These are phyloP conservation scores for Clohesyomyces aquaticus DNA, from an alignment of 495 filamentous ascomycete species.

Conservation along the genomic window DNA sequence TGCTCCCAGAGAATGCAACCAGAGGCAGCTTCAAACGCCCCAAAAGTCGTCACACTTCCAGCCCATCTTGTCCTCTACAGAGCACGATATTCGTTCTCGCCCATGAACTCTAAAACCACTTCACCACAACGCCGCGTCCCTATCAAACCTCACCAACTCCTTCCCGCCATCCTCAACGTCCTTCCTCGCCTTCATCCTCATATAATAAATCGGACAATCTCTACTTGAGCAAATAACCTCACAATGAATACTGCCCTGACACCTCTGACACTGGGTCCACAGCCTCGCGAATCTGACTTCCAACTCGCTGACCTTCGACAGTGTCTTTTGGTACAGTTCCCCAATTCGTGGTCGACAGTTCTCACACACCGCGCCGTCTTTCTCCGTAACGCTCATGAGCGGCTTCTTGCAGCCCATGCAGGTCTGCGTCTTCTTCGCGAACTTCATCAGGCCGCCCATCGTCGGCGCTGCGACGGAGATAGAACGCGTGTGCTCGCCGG, in stretches of 20 bases:
- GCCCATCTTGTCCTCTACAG: no score
- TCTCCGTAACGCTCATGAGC: slow-evolving; percentile 74
- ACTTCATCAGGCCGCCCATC: slow-evolving; percentile 95
- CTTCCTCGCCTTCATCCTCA: slow-evolving; percentile 99
- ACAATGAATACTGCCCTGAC: slow-evolving; percentile 95
- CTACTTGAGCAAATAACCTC: slow-evolving; percentile 96
- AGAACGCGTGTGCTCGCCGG: slow-evolving; percentile 88
- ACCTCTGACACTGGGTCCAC: slow-evolving; percentile 98
- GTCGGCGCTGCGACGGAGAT: slow-evolving; percentile 89
- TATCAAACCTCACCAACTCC: slow-evolving; percentile 89
- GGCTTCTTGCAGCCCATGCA: slow-evolving; percentile 99
- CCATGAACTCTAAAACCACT: not conserved
- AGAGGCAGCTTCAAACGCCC: no score
- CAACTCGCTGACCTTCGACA: slow-evolving; percentile 84
- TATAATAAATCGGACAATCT: slow-evolving; percentile 99
- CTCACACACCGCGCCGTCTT: slow-evolving; percentile 82
- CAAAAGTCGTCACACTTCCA: no score
- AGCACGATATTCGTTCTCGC: no score
- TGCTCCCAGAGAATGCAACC: no score
- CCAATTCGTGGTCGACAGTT: slow-evolving; percentile 82
- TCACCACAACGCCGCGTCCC: slow-evolving; percentile 68
- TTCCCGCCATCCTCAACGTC: slow-evolving; percentile 94
- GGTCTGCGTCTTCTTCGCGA: slow-evolving; percentile 93
- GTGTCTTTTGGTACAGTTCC: slow-evolving; percentile 89
- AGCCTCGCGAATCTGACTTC: slow-evolving; percentile 90